Conservation (phyloP, 352 stramenopile genomes). For the Pythium biforme region DNA sequence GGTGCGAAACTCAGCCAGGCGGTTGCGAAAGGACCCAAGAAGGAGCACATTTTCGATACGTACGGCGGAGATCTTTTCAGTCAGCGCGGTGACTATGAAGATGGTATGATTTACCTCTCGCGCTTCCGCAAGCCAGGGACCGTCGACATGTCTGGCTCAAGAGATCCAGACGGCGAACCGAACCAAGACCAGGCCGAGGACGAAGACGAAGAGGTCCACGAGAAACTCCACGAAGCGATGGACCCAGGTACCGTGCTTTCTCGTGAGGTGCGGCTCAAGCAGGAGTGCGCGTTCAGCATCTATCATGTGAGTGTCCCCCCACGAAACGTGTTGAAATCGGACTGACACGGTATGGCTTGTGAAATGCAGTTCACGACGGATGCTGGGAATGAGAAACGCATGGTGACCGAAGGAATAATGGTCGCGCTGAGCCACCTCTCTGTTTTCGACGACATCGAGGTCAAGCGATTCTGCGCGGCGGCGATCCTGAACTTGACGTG, state of each 20-base stretch:
- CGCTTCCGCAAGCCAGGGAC: slow-evolving; percentile 64
- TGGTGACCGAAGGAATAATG: slow-evolving; percentile 78
- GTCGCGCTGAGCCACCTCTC: slow-evolving; percentile 67
- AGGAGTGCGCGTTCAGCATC: slow-evolving; percentile 80
- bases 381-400: slow-evolving; percentile 63
- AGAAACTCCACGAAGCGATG: slow-evolving; percentile 51
- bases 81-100: slow-evolving; percentile 80
- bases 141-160: slow-evolving; percentile 27
- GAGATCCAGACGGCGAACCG: slow-evolving; percentile 24
- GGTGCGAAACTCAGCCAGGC: slow-evolving; percentile 26
- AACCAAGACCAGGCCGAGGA: slow-evolving; percentile 40
- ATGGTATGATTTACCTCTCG: slow-evolving; percentile 88
- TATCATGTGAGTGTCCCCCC: slow-evolving; percentile 49
- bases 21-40: slow-evolving; percentile 31
- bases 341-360: background rate
- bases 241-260: slow-evolving; percentile 39
- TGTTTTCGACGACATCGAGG: slow-evolving; percentile 77
- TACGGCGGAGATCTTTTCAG: slow-evolving; percentile 84
- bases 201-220: slow-evolving; percentile 44
- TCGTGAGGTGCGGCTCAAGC: slow-evolving; percentile 70
- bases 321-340: background rate
- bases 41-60: slow-evolving; percentile 51
- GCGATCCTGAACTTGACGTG: slow-evolving; percentile 80
- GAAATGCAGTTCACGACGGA: slow-evolving; percentile 54
- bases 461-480: slow-evolving; percentile 81